phyloP scores from a whole-genome alignment of 805 yeast species.

The Kluyveromyces siamensis region DNA sequence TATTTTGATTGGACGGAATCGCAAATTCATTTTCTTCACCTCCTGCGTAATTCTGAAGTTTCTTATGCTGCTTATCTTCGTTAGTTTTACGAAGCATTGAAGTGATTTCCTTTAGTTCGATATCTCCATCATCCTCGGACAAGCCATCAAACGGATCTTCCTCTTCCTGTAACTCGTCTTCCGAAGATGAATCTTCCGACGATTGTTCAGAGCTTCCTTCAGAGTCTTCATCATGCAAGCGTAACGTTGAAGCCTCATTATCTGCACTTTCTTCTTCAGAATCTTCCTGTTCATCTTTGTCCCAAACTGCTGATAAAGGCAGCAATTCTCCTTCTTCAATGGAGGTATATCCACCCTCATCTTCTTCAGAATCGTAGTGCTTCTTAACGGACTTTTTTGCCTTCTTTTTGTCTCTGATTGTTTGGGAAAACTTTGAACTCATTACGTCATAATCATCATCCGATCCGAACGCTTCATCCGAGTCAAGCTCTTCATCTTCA shows the following conservation, averaged over 20 bases:
- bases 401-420: slow-evolving; percentile 48
- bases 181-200: slow-evolving; percentile 14
- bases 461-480: slow-evolving; percentile 84
- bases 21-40: slow-evolving; percentile 61
- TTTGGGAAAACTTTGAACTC: slow-evolving; percentile 60
- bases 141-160: slow-evolving; percentile 30
- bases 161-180: slow-evolving; percentile 18
- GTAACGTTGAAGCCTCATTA: slow-evolving; percentile 11
- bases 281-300: slow-evolving; percentile 46
- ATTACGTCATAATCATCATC: slow-evolving; percentile 62
- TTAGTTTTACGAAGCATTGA: slow-evolving; percentile 30
- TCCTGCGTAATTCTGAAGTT: slow-evolving; percentile 42
- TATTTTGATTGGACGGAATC: slow-evolving; percentile 39
- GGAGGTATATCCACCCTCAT: slow-evolving; percentile 59
- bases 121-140: slow-evolving; percentile 41
- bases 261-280: slow-evolving; percentile 19
- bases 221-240: slow-evolving; percentile 19
- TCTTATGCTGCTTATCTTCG: slow-evolving; percentile 30
- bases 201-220: slow-evolving; percentile 13
- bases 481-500: slow-evolving; percentile 62
- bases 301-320: slow-evolving; percentile 86
- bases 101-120: slow-evolving; percentile 44
- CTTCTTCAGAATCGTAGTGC: slow-evolving; percentile 36
- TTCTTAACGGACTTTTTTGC: slow-evolving; percentile 18
- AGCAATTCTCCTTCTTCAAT: slow-evolving; percentile 69